phyloP scores from a whole-genome alignment of 352 stramenopile species.

The Phytopythium ostracodes region DNA sequence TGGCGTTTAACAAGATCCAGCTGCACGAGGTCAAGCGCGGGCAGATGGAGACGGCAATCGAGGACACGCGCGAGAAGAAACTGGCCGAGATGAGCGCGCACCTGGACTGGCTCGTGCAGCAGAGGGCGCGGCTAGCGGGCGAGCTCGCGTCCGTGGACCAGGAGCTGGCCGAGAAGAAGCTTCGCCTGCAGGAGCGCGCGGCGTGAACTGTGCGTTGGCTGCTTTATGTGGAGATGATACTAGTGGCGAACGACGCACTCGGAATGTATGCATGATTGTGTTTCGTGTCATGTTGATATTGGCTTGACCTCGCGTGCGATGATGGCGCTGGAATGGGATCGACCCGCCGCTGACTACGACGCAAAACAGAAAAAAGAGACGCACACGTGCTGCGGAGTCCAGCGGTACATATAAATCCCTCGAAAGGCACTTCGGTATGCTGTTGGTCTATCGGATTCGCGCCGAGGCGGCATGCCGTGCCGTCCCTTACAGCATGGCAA shows the following conservation, averaged over 20 bases:
- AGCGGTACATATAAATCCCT: constrained; percentile 8
- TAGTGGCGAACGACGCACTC: not conserved
- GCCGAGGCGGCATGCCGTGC: not conserved
- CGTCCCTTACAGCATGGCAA: constrained; percentile 58
- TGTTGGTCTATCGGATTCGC: not conserved
- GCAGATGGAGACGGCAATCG: constrained; percentile 34
- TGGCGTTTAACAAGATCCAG: constrained; percentile 51
- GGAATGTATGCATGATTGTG: not conserved
- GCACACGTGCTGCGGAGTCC: constrained; percentile 1
- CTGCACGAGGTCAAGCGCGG: constrained; percentile 44
- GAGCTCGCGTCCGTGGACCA: constrained; percentile 42
- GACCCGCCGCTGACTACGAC: not conserved
- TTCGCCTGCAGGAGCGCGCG: constrained; percentile 46
- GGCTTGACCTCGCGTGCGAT: not conserved
- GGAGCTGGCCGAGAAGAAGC: constrained; percentile 47
- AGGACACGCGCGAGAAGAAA: constrained; percentile 27
- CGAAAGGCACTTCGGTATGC: not conserved
- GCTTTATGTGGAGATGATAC: not conserved
- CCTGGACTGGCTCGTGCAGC: constrained; percentile 47
- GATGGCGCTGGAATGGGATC: not conserved
- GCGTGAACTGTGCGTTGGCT: not conserved
- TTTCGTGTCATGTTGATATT: not conserved
- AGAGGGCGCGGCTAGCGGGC: constrained; percentile 42
- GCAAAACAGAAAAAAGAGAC: not conserved
- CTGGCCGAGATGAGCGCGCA: constrained; percentile 44